Base-by-base conservation (phyloP, 1,284 basidiomycete species). In the Schizophyllum amplum region DNA sequence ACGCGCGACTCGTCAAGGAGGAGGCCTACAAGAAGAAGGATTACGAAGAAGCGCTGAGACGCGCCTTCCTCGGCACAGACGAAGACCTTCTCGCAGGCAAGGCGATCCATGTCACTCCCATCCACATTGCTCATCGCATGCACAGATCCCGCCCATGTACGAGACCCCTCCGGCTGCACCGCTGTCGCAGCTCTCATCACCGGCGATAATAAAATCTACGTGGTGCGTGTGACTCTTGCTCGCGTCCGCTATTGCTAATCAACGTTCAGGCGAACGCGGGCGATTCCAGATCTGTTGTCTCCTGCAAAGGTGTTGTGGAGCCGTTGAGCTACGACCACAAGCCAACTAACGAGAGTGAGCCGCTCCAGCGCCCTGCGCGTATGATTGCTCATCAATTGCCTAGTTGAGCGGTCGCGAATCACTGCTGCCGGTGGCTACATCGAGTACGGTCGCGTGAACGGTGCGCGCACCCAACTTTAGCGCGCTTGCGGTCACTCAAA, bases 361-460 rank as follows among this genome's bases (percentile, higher is more conserved):
- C n/a, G n/a, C n/a, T n/a, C n/a, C n/a, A n/a, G n/a, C 51, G 23
- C 57, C 50, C 33, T 21, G 21, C 55, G 42, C 25, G 26, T 60
- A 42, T 26, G 21, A 55, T 53, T 59, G 60, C 51, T 60, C 22
- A 63, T 53, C 47, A 47, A 22, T 26, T 62, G 54, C 56, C 26
- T 65, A 91, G 92, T 77, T 62, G 97, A 99, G 74, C 91, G 83
- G 65, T 78, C 81, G 24, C 90, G 97, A 54, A 98, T 99, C 68
- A 79, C 84, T 22, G 84, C 82, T 48, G 97, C 95, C n/a, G 97
- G 97, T 54, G 97, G 97, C 51, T 99, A 93, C 67, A 90, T 99
- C 61, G 95, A 99, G 70, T 98, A 87, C 70, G 95, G 94, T 49
- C 90, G 97, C 57, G 97, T 99, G 47, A 99, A 99, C 69, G 97